Percentiles rank a stretch among this genome's conserved stretches.
Evolutionary conservation across 768 basidiomycete species (phyloP).

Genomic region (Rubroboletus pulcherrimus): DNA sequence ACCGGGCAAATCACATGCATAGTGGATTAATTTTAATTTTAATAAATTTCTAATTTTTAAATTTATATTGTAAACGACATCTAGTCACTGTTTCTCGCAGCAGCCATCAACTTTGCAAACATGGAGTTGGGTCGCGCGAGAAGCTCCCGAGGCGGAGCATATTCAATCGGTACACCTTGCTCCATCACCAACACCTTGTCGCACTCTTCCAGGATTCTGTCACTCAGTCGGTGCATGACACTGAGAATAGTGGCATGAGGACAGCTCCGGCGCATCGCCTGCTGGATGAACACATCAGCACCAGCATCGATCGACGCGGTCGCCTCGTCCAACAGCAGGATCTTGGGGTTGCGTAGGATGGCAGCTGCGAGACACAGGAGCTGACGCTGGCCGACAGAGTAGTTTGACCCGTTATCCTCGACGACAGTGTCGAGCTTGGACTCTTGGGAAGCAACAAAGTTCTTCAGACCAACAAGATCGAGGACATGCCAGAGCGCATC

Average conservation of each 20-base stretch:
- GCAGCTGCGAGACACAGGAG: constrained; percentile 55
- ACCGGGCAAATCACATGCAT: too few species aligned
- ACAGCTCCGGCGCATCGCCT: constrained; percentile 30
- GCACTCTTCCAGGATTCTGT: constrained; percentile 27
- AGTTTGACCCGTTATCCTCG: constrained; percentile 68
- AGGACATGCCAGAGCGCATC: constrained; percentile 39
- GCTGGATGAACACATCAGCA: constrained; percentile 67
- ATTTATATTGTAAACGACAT: too few species aligned
- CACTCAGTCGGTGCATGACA: constrained; percentile 31
- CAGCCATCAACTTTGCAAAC: constrained; percentile 29
- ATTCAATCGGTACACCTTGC: constrained; percentile 28
- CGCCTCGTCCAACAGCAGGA: constrained; percentile 31
- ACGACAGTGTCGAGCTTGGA: constrained; percentile 74
- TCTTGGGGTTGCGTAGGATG: constrained; percentile 30
- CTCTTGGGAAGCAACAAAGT: constrained; percentile 67
- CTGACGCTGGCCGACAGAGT: constrained; percentile 91
- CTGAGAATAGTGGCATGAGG: constrained; percentile 27
- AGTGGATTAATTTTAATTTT: too few species aligned
- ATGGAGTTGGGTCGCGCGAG: constrained; percentile 23
- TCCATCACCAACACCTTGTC: constrained; percentile 39
- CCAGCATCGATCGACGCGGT: constrained; percentile 79
- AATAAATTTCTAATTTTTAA: too few species aligned
- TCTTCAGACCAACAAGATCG: constrained; percentile 50
- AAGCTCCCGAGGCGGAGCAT: constrained; percentile 21
- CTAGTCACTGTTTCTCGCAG: constrained; percentile 18